Conservation (phyloP, 768 basidiomycete genomes). For the Amanita rubescens region DNA sequence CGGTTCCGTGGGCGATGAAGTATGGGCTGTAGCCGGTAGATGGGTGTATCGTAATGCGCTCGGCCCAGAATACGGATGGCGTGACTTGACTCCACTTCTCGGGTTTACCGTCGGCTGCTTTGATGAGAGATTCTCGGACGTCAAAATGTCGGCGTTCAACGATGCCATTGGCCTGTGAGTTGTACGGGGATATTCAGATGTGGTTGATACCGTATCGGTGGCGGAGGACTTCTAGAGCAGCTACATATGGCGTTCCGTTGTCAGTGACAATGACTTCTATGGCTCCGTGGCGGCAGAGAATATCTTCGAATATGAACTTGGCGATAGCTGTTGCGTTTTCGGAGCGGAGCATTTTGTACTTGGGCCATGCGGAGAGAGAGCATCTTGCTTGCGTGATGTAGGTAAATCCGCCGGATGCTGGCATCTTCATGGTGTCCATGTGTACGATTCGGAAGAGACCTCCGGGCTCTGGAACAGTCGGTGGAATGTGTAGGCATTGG, state of each 20-base stretch:
- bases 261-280: too few species aligned
- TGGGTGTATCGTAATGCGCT: conserved; percentile 22
- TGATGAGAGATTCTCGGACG: conserved; percentile 23
- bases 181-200: conserved; percentile 34
- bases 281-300: too few species aligned
- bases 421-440: background rate
- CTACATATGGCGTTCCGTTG: conserved; percentile 13
- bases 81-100: conserved; percentile 24
- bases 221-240: conserved; percentile 12
- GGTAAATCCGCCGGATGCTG: background rate
- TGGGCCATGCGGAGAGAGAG: background rate
- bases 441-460: background rate
- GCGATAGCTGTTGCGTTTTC: too few species aligned
- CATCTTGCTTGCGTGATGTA: conserved; percentile 2
- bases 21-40: conserved; percentile 16
- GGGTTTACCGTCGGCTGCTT: conserved; percentile 22
- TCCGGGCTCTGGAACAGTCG: background rate
- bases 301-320: too few species aligned
- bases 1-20: conserved; percentile 18
- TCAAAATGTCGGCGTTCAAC: conserved; percentile 25
- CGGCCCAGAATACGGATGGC: conserved; percentile 24
- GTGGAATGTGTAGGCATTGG: background rate
- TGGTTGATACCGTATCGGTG: conserved; percentile 25
- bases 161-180: conserved; percentile 30
- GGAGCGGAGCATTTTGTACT: background rate